Evolutionary conservation across 805 yeast genomes (phyloP), one percentile per base, ranked within the genome.

Genomic region (Kodamaea leandrae): DNA sequence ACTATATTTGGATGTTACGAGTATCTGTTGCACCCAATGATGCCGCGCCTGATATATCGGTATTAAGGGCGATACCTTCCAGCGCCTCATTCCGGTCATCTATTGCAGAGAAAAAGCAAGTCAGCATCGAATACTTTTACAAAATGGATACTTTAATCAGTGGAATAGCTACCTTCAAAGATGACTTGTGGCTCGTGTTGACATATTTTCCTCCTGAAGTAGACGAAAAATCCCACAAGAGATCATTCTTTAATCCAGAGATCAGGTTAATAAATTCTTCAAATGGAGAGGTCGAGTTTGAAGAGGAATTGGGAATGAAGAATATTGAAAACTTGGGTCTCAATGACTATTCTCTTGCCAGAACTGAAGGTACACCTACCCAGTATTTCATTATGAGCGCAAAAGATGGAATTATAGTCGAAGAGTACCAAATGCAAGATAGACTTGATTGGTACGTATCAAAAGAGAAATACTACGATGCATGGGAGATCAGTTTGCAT

Each of bases 141-240:
- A 71, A 46, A 54, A 73, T 51, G 61, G 72, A 66, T 36, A 69
- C 74, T 26, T 60, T 86, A 33, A 74, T 91, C 15, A 80, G 91
- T 2, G 97, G 97, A 1, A 71, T 88, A 12, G 77, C 87, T 1
- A 76, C 82, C n/a, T 83, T 82, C 53, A 79, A 77, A 46, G 88
- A 83, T 43, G 90, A 84, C 47, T 74, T 78, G 36, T 64, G 87
- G 54, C 66, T 89, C 60, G 60, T 84, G 3, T 62, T 83, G 35
- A 73, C 83, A 6, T 77, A 73, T 52, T 63, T 66, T 38, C 70
- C 74, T 24, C 71, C 76, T 7, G 47, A 51, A n/a, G 38, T 48
- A 1, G 53, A 52, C 8, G 52, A 51, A 1, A 47, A 41, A 17
- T 42, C 50, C 5, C 54, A 52, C 3, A 45, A 42, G 18, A 41